phyloP scores from a whole-genome alignment of 768 basidiomycete species.

The Kwoniella europaea region DNA sequence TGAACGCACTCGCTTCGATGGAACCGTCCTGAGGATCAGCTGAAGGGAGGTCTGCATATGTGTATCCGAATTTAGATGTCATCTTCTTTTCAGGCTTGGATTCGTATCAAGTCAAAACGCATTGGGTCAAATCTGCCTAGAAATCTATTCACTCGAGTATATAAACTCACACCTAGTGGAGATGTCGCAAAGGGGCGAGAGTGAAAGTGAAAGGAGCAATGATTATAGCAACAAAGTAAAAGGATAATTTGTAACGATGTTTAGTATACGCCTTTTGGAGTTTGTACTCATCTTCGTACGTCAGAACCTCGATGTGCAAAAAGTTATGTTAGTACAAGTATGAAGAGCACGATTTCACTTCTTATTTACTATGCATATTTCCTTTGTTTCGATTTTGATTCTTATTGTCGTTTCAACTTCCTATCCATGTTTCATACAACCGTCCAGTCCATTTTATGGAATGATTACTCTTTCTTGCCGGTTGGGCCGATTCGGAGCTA shows the following conservation, averaged over 20 bases:
- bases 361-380: slow-evolving; percentile 1
- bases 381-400: background rate
- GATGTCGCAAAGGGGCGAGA: too few relatives aligned
- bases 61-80: slow-evolving; percentile 6
- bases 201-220: too few relatives aligned
- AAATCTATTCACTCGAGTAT: too few relatives aligned
- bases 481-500: slow-evolving; percentile 44
- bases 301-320: too few relatives aligned
- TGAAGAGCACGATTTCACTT: background rate
- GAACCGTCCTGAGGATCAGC: background rate
- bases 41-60: background rate
- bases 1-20: background rate
- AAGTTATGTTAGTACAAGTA: background rate
- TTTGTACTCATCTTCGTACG: too few relatives aligned
- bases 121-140: too few relatives aligned
- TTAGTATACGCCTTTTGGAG: too few relatives aligned
- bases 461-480: slow-evolving; percentile 21
- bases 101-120: too few relatives aligned
- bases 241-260: too few relatives aligned
- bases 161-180: too few relatives aligned
- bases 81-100: background rate
- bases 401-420: background rate
- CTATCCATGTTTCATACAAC: background rate
- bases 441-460: background rate
- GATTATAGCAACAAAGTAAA: too few relatives aligned